Conservation (phyloP, 2,329 filamentous ascomycete genomes). For the Sporothrix luriei region DNA sequence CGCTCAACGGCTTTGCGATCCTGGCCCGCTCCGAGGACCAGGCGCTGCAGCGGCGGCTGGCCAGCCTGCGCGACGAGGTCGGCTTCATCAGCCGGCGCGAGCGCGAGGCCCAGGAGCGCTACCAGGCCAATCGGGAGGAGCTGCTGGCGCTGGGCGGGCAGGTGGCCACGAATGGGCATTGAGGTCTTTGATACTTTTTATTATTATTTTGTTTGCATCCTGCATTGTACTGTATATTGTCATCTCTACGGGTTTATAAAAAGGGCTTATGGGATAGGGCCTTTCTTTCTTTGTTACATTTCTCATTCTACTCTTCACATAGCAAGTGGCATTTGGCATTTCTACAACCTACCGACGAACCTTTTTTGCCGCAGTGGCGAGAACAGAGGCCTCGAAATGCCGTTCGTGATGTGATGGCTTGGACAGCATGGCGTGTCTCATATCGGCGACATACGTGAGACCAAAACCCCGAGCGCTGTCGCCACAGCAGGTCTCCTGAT, state of each 20-base stretch:
- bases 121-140: conserved; percentile 75
- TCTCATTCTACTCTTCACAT: background rate
- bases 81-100: conserved; percentile 77
- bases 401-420: background rate
- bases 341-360: background rate
- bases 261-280: background rate
- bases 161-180: conserved; percentile 2
- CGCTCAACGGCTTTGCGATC: conserved; percentile 73
- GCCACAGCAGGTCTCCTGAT: background rate
- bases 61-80: conserved; percentile 79
- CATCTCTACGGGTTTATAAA: conserved; percentile 12
- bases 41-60: conserved; percentile 71
- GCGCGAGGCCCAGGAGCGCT: conserved; percentile 87
- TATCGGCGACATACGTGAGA: background rate
- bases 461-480: background rate
- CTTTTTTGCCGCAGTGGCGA: background rate
- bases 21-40: conserved; percentile 79
- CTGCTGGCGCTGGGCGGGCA: conserved; percentile 59
- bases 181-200: background rate
- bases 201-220: background rate
- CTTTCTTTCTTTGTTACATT: background rate
- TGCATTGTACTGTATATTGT: conserved; percentile 8
- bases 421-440: background rate
- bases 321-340: background rate
- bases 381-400: background rate